Evolutionary conservation across 2,329 filamentous ascomycete genomes (phyloP).

Genomic region (Cyphellophora attinorum): DNA sequence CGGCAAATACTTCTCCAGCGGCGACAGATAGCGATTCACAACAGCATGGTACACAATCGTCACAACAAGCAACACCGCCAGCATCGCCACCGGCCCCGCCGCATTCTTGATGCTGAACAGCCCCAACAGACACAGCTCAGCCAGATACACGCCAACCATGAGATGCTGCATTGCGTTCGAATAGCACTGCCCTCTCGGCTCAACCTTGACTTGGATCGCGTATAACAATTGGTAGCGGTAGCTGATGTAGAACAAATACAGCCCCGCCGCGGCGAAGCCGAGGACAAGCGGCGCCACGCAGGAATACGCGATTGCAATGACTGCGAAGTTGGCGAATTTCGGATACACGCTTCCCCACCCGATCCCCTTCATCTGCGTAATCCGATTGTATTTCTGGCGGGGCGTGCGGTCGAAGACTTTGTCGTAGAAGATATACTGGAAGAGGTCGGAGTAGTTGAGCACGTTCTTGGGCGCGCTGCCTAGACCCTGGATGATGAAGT

Average conservation of each 20-base stretch:
- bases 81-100: constrained; percentile 58
- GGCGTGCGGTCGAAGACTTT: constrained; percentile 48
- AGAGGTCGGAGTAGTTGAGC: constrained; percentile 28
- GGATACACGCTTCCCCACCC: constrained; percentile 78
- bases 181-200: constrained; percentile 83
- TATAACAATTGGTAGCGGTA: constrained; percentile 88
- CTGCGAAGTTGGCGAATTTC: constrained; percentile 74
- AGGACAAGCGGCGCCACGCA: constrained; percentile 80
- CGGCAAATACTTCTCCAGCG: constrained; percentile 57
- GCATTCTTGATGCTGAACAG: constrained; percentile 51
- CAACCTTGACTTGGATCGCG: constrained; percentile 69
- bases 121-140: constrained; percentile 74
- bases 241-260: constrained; percentile 72
- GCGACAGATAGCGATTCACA: constrained; percentile 35
- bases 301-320: constrained; percentile 78
- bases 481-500: constrained; percentile 86
- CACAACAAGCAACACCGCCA: constrained; percentile 64
- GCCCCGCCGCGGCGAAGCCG: constrained; percentile 67
- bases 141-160: constrained; percentile 73
- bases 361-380: constrained; percentile 63
- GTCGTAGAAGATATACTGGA: constrained; percentile 38
- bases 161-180: constrained; percentile 78
- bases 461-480: constrained; percentile 42
- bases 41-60: constrained; percentile 64
- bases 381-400: constrained; percentile 64